Conservation (phyloP, 2,329 filamentous ascomycete genomes). For the Fusarium robinianum region DNA sequence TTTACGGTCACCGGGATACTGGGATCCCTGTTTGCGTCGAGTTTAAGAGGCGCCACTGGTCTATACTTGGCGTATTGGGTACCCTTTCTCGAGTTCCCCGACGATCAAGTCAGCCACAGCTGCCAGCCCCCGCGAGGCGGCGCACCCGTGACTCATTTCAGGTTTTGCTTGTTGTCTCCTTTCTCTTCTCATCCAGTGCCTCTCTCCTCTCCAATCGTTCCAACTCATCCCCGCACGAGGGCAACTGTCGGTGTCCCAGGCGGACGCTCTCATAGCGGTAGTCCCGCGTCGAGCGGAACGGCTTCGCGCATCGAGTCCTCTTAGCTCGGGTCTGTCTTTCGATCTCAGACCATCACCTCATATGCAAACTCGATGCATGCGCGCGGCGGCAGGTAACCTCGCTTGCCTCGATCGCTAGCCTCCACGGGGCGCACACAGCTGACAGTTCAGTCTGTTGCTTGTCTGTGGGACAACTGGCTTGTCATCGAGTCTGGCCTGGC, state of each 20-base stretch:
- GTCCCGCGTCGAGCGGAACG: constrained; percentile 20
- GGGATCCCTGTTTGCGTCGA: constrained; percentile 8
- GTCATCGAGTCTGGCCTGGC: constrained; percentile 19
- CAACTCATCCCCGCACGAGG: constrained; percentile 10
- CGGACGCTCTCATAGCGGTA: no score
- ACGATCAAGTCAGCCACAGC: constrained; percentile 29
- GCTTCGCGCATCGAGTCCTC: constrained; percentile 26
- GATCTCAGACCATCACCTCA: no score
- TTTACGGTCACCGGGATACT: constrained; percentile 12
- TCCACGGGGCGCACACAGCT: constrained; percentile 11
- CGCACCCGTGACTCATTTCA: constrained; percentile 31
- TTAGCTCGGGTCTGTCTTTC: no score
- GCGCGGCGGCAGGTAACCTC: constrained; percentile 16
- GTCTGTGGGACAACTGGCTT: constrained; percentile 16
- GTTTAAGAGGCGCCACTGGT: constrained; percentile 3
- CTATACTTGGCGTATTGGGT: constrained; percentile 11
- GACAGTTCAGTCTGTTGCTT: constrained; percentile 22
- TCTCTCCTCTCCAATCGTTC: constrained; percentile 21
- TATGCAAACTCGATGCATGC: no score
- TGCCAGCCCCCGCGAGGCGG: constrained; percentile 19
- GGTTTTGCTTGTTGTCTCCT: constrained; percentile 26
- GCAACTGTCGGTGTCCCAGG: background rate
- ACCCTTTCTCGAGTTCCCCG: constrained; percentile 12
- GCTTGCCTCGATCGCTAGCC: constrained; percentile 18
- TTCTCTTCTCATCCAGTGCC: constrained; percentile 4